Evolutionary conservation across 805 yeast species (phyloP), one percentile per base, ranked within the genome.

Genomic region (Metschnikowia continentalis): DNA sequence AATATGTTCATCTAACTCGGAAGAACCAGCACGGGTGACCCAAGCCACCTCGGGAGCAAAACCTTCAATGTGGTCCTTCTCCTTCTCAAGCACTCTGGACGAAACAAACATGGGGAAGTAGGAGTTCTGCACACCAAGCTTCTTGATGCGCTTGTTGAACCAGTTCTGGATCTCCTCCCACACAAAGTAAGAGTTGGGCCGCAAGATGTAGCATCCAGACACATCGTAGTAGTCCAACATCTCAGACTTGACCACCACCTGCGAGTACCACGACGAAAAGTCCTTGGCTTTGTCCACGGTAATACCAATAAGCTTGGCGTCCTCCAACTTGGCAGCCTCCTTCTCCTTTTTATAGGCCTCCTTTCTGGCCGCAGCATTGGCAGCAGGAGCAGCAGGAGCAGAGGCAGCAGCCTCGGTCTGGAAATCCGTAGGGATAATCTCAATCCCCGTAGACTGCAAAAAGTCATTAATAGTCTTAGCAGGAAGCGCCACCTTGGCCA

Each of bases 1-100:
- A 64, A 94, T 90, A 63, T 96, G 98, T 76, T 94, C 99, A 51
- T 95, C 99, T 62, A 94, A 79, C 46, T 94, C 98, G 33, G 96
- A 86, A 32, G 75, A 69, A 63, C 99, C 99, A 49, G 99, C 99
- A 64, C 78, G 83, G 50, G 99, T 94, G 60, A 94, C 99, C 99
- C 99, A 94, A 23, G 99, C 99, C 50, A 94, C 99, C 74, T 94
- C 99, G 23, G 99, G 99, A 43, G 99, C 99, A 69, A 94, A 94
- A 42, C 99, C 99, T 73, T 94, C 99, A 61, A 94, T 83, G 69
- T 94, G 99, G 67, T 94, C 99, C 74, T 94, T 94, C 78, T 94
- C 99, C 75, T 85, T 90, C 75, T 95, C 98, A 63, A 94, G 78
- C 20, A 95, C 99, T 61, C 84, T 82, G 43, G 88, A 78, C 8